phyloP scores from a whole-genome alignment of 306 rosid genomes.

The Astragalus glycyphyllos region DNA sequence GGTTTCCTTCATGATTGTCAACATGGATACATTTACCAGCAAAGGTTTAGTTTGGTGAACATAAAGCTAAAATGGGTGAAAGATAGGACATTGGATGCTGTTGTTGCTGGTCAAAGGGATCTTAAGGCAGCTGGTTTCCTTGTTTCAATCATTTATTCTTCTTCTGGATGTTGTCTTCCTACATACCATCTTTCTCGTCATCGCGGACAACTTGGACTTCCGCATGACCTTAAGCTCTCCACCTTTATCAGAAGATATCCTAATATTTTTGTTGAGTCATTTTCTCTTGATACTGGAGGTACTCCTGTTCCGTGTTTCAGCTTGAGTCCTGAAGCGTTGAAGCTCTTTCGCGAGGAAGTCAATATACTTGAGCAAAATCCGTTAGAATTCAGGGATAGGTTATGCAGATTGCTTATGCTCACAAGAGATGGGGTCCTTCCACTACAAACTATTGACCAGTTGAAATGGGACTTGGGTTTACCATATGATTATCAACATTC shows the following conservation, averaged over 20 bases:
- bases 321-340: slow-evolving; percentile 64
- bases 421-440: slow-evolving; percentile 73
- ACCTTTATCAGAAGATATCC: slow-evolving; percentile 82
- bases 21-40: slow-evolving; percentile 57
- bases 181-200: slow-evolving; percentile 62
- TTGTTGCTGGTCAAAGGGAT: slow-evolving; percentile 65
- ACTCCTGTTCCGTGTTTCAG: slow-evolving; percentile 72
- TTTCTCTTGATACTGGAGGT: slow-evolving; percentile 62
- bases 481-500: slow-evolving; percentile 76
- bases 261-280: slow-evolving; percentile 67
- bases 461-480: slow-evolving; percentile 92
- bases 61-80: slow-evolving; percentile 87
- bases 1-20: slow-evolving; percentile 40
- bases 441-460: slow-evolving; percentile 80
- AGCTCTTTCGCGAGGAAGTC: slow-evolving; percentile 53
- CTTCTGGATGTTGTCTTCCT: slow-evolving; percentile 59
- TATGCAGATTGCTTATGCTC: slow-evolving; percentile 82
- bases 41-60: slow-evolving; percentile 70
- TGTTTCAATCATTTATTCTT: slow-evolving; percentile 62
- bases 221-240: slow-evolving; percentile 66
- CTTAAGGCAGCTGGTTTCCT: slow-evolving; percentile 78
- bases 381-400: slow-evolving; percentile 67
- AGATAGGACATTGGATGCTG: slow-evolving; percentile 72
- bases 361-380: slow-evolving; percentile 44
- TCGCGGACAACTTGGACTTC: slow-evolving; percentile 80